Evolutionary conservation across 352 stramenopile genomes (phyloP), one percentile per base, ranked within the genome.

Genomic region (Globisporangium splendens): DNA sequence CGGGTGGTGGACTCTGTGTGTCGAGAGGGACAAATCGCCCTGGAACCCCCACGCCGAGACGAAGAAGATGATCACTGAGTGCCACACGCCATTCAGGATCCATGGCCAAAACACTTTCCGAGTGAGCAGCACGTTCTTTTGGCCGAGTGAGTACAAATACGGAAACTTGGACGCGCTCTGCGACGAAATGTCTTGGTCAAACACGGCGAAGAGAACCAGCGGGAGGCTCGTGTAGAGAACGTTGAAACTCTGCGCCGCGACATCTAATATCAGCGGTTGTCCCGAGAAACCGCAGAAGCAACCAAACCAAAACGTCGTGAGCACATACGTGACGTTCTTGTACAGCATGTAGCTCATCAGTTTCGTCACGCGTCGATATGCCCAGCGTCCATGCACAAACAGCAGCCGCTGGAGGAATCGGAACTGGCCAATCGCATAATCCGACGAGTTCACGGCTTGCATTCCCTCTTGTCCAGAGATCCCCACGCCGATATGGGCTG

Each of bases 271-370:
- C 46, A 92, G 65, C 11, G 85, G 83, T 38, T 93, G 83, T 0
- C 81, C 83, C 11, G 86, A 93, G 31, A 93, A 91, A 11, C 85
- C 85, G 21, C 68, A 82, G 31, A 89, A 81, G 56, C 72, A 91
- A n/a, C 83, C 80, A 56, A 90, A 95, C 81, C 81, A 91, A 61
- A 92, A 95, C 7, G 83, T 88, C 24, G 85, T 90, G 3, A 91
- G 68, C 50, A 91, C 82, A 55, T 91, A 90, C 24, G 85, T 88
- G 46, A 95, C 79, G 67, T 93, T 98, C 77, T 98, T 98, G 83
- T 97, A 98, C 17, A 98, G 92, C 70, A 96, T 96, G 66, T 97
- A 98, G 62, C 88, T 88, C 71, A 98, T 89, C 18, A 98, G 69
- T 58, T 97, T 97, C 8, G 91, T 73, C 18, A 97, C 83, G 6